Evolutionary conservation across 1,284 basidiomycete species (phyloP).

Genomic region (Tilletia caries): DNA sequence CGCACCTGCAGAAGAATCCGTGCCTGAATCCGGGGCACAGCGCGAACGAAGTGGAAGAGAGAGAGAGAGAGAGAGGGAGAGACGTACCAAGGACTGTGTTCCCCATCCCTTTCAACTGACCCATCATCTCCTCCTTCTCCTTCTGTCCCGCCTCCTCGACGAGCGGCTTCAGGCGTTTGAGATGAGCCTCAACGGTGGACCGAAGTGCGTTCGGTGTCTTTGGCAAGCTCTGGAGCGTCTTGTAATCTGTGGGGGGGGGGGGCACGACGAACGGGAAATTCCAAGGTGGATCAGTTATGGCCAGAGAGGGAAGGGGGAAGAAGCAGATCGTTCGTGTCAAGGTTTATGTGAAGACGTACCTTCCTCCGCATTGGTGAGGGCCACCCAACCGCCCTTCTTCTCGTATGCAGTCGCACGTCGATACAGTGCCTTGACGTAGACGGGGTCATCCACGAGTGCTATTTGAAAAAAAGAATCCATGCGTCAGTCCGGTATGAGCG

Average conservation of each 20-base stretch:
- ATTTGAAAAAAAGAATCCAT: slow-evolving; percentile 3
- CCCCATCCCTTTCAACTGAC: slow-evolving; percentile 86
- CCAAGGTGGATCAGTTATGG: background rate
- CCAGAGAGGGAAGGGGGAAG: too few species aligned
- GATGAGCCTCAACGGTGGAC: slow-evolving; percentile 17
- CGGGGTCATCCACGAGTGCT: slow-evolving; percentile 81
- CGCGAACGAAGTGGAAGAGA: too few species aligned
- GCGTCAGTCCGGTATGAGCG: background rate
- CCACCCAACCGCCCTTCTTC: slow-evolving; percentile 73
- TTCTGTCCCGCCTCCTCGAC: slow-evolving; percentile 72
- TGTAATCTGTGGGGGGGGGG: slow-evolving; percentile 57
- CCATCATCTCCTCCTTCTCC: slow-evolving; percentile 88
- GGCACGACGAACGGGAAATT: background rate
- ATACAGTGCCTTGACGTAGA: slow-evolving; percentile 81
- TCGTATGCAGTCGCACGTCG: slow-evolving; percentile 82
- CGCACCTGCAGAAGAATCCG: too few species aligned
- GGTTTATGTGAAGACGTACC: slow-evolving; percentile 61
- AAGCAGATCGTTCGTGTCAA: too few species aligned
- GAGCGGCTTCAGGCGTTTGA: slow-evolving; percentile 59
- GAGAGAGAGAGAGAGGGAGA: background rate
- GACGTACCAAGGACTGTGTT: slow-evolving; percentile 78
- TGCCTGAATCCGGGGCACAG: too few species aligned
- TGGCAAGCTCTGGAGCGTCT: slow-evolving; percentile 64
- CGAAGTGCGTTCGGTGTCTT: slow-evolving; percentile 62
- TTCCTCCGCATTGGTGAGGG: slow-evolving; percentile 75